Evolutionary conservation across 2,329 filamentous ascomycete species (phyloP).

Genomic region (Penicillium expansum): DNA sequence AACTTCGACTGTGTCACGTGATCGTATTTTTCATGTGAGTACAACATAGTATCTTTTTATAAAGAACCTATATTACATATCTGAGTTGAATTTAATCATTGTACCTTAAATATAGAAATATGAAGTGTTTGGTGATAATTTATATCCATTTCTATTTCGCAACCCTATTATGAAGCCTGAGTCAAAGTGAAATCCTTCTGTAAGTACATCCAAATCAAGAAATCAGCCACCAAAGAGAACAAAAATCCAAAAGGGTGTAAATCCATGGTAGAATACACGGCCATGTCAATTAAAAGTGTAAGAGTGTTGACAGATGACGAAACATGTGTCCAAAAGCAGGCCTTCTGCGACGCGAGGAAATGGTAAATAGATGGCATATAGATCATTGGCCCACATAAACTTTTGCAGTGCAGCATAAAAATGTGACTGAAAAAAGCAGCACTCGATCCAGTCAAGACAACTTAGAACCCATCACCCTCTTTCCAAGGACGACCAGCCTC

Average conservation of each 20-base stretch:
- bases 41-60: neutral
- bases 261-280: neutral
- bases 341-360: neutral
- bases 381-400: neutral
- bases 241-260: neutral
- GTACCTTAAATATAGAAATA: neutral
- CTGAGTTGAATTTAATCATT: neutral
- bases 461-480: slow-evolving; percentile 55
- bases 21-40: fast-evolving
- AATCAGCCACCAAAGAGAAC: neutral
- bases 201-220: neutral
- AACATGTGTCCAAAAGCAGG: neutral
- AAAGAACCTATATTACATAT: neutral
- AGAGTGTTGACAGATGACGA: neutral
- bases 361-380: slow-evolving; percentile 3
- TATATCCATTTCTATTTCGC: neutral
- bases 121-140: neutral
- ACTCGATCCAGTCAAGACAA: slow-evolving; percentile 2
- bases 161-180: neutral
- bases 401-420: neutral
- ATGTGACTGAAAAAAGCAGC: neutral
- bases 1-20: slow-evolving; percentile 22
- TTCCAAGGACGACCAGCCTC: slow-evolving; percentile 56
- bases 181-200: neutral
- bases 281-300: neutral